Evolutionary conservation across 257 asterid genomes (phyloP).

Genomic region (Mentha longifolia): DNA sequence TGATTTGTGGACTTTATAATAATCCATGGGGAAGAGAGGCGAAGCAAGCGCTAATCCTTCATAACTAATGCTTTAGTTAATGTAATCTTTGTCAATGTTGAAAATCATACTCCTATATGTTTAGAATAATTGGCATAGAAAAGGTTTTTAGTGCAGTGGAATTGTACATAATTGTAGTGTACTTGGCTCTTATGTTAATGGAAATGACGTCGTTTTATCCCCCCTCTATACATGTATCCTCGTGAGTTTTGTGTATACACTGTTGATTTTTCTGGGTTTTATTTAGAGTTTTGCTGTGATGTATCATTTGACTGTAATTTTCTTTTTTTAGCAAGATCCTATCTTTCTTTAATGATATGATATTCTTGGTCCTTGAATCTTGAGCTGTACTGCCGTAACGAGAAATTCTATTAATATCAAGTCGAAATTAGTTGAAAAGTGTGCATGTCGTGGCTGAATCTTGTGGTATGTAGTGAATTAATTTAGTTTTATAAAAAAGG

Average conservation of each 20-base stretch:
- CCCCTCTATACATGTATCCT: neutral
- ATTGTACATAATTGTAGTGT: neutral
- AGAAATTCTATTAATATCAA: too few species aligned
- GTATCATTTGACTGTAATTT: constrained; percentile 1
- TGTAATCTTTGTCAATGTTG: neutral
- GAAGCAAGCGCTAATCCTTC: neutral
- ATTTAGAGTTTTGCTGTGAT: neutral
- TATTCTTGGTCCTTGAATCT: constrained; percentile 7
- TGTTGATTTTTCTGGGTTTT: neutral
- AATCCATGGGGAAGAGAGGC: neutral
- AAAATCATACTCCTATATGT: neutral
- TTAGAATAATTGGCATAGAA: constrained; percentile 4
- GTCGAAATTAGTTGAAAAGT: too few species aligned
- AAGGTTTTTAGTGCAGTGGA: neutral
- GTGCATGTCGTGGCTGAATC: too few species aligned
- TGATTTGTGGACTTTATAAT: neutral
- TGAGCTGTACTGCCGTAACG: neutral
- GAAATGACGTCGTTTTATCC: neutral
- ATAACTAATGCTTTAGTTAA: constrained; percentile 3
- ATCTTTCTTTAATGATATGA: neutral
- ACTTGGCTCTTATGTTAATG: neutral
- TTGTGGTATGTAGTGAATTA: too few species aligned
- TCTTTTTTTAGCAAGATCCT: neutral
- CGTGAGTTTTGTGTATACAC: neutral
- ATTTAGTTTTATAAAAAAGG: too few species aligned